Evolutionary conservation across 2,329 filamentous ascomycete genomes (phyloP).

Genomic region (Zarea fungicola): DNA sequence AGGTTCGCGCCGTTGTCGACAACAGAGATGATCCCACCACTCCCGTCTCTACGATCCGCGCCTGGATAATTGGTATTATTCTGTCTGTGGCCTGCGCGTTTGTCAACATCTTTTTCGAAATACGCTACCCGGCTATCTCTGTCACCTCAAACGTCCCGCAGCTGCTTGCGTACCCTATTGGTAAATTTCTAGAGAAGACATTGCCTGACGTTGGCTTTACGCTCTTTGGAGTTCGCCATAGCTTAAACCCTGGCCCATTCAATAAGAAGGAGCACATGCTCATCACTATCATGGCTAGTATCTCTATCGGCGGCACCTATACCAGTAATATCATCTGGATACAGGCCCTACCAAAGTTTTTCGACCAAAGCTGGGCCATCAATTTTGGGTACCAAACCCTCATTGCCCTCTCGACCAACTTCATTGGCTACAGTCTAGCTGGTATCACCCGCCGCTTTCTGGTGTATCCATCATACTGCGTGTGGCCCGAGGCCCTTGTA

Average conservation of each 20-base stretch:
- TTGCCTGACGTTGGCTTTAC: conserved; percentile 31
- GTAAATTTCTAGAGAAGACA: conserved; percentile 27
- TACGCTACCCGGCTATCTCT: conserved; percentile 35
- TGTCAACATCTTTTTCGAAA: conserved; percentile 34
- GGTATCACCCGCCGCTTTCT: conserved; percentile 42
- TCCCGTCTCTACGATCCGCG: conserved; percentile 37
- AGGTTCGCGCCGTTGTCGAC: conserved; percentile 41
- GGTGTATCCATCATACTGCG: conserved; percentile 42
- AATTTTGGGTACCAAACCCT: conserved; percentile 41
- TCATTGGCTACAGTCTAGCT: conserved; percentile 48
- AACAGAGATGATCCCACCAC: conserved; percentile 35
- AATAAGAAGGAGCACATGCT: conserved; percentile 51
- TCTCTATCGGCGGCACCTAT: conserved; percentile 38
- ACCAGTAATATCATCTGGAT: conserved; percentile 42
- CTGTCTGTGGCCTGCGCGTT: conserved; percentile 27
- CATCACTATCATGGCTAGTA: conserved; percentile 53
- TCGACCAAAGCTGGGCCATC: conserved; percentile 10
- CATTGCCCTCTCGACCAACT: conserved; percentile 42
- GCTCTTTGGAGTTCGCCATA: conserved; percentile 31
- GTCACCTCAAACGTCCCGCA: conserved; percentile 37
- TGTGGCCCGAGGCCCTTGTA: conserved; percentile 46
- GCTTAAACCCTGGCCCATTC: conserved; percentile 45
- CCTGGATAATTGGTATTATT: conserved; percentile 33
- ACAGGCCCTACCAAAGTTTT: conserved; percentile 21
- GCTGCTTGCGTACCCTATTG: conserved; percentile 34